Evolutionary conservation across 2,329 filamentous ascomycete genomes (phyloP), one percentile per base, ranked within the genome.

Genomic region (Penicillium vulpinum): DNA sequence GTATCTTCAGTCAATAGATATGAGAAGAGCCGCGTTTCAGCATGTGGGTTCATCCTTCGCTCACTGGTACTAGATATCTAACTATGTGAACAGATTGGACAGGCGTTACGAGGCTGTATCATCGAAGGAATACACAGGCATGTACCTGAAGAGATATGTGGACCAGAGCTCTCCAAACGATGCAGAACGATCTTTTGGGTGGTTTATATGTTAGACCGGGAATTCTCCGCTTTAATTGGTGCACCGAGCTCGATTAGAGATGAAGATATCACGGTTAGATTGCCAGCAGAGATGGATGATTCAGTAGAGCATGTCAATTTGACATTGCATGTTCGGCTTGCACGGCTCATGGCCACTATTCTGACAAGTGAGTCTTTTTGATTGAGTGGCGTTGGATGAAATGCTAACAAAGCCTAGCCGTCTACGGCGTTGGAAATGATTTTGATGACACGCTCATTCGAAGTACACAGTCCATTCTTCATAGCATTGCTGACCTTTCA

Each of bases 1-100:
- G 0, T 77, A 77, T 52, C 69, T 77, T 3, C 75, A 77, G 31
- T 77, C 75, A 0, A 67, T 77, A 2, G 75, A 77, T 16, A 76
- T 77, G 72, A 66, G 75, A 48, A 64, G 74, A 0, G 71, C 71
- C 1, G 75, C 75, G 0, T 76, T 74, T 26, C 73, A 77, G 11
- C 73, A 77, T 51, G 75, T 76, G n/a, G 57, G 70, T 41, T 4
- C 10, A 2, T 22, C 10, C 7, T 5, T 18, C 31, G 4, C 11
- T n/a, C 29, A 21, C 58, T 67, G 5, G 9, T 13, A 22, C 18
- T 21, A 1, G 3, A 13, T 13, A 10, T 7, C 39, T 53, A n/a
- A 44, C 28, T 4, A 26, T 21, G 24, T 15, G 8, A 22, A 22
- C 33, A 70, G 67, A 68, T 69, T 21, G 67, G 67, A 6, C 66